These are phyloP conservation scores for Leishmania guyanensis DNA, from an alignment of 208 protist species.

Conservation along the genomic window DNA sequence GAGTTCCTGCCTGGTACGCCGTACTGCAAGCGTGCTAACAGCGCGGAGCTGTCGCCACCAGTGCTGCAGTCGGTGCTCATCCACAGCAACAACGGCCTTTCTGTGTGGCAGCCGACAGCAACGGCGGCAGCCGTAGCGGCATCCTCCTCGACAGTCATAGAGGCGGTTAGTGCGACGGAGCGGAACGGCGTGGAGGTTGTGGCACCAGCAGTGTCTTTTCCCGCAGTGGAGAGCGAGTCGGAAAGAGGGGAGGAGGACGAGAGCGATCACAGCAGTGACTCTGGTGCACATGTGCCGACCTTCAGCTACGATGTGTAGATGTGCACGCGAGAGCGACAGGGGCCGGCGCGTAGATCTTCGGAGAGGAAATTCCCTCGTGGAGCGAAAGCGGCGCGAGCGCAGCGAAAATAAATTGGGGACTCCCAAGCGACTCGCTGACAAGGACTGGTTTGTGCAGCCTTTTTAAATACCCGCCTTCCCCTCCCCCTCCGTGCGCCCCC, in stretches of 20 bases:
- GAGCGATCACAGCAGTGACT: conserved; percentile 31
- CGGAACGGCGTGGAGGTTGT: background rate
- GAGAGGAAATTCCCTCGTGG: background rate
- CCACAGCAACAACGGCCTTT: conserved; percentile 56
- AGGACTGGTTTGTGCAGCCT: background rate
- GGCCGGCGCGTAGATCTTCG: background rate
- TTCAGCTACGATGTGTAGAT: conserved; percentile 29
- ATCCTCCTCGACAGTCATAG: conserved; percentile 5
- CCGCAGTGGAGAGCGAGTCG: background rate
- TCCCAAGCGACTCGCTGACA: background rate
- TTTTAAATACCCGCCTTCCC: background rate
- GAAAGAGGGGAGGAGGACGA: conserved; percentile 17
- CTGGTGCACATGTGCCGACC: conserved; percentile 31
- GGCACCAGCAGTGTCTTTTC: background rate
- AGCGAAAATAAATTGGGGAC: background rate
- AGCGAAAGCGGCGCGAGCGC: background rate
- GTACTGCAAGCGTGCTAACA: conserved; percentile 34
- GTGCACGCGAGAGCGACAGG: background rate
- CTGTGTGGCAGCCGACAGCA: conserved; percentile 1
- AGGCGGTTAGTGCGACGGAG: background rate
- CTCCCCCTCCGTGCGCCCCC: background rate
- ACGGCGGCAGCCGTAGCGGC: background rate
- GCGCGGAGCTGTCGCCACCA: conserved; percentile 11
- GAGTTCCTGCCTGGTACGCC: conserved; percentile 21
- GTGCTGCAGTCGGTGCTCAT: conserved; percentile 55